Evolutionary conservation across 1,139 yeast genomes (phyloP), one percentile per base, ranked within the genome.

Genomic region (Geotrichum fermentans): DNA sequence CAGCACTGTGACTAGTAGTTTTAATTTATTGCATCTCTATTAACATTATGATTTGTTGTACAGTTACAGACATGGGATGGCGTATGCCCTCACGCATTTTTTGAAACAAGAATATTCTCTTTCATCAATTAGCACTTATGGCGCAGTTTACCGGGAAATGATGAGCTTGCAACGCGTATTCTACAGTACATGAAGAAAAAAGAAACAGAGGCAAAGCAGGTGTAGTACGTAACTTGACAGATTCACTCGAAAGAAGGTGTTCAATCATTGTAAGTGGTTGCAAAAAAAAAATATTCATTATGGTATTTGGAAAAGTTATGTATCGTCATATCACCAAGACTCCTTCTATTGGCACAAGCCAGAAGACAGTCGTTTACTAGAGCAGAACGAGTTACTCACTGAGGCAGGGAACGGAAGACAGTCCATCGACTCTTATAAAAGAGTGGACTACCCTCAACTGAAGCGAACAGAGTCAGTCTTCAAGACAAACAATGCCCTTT

Each of bases 381-480:
- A 28, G 48, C 43, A 45, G 39, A 45, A 38, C 48, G 48, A 39
- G 17, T 45, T 34, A 7, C 20, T 45, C 48, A 45, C 28, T 36
- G 48, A 45, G 48, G 48, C 48, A 45, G 48, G 48, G 48, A 45
- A 45, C 48, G 48, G 48, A 45, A 41, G 48, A 45, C 37, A 32
- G 22, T 26, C 48, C 36, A 41, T 38, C 40, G 29, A 13, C 18
- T 18, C 24, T 11, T 16, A 8, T 10, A 22, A 13, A 18, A 35
- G 32, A 28, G 17, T 14, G 41, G 43, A 32, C 26, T 39, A 33
- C 48, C 48, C 48, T 45, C 48, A 45, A 45, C 48, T 45, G 36
- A 45, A 45, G 48, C 48, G 36, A 45, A 41, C 28, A 14, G 29
- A 13, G 30, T 22, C 8, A 22, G 48, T 45, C 48, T 45, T 13